A percentile compares a stretch with the other conserved stretches of the same genome.
Evolutionary conservation across 306 rosid species (phyloP).

Genomic region (Pyrus communis): DNA sequence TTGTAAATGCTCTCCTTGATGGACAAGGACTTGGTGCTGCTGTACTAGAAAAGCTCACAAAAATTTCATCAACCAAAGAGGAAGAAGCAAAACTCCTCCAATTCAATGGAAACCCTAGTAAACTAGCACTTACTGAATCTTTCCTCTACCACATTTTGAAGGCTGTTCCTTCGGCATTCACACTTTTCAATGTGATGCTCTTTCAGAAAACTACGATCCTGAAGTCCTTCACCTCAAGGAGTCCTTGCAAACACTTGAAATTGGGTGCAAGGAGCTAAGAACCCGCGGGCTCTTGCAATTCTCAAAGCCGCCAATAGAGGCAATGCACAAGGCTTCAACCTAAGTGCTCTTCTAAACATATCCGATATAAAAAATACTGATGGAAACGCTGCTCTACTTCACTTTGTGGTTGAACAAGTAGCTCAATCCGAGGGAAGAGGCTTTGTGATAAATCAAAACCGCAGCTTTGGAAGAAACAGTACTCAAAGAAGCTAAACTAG

Average conservation of each 20-base stretch:
- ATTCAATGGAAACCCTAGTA: constrained; percentile 52
- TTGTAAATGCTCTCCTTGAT: constrained; percentile 54
- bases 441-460: constrained; percentile 20
- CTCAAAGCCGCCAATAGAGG: constrained; percentile 70
- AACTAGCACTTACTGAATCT: constrained; percentile 71
- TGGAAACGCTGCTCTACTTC: constrained; percentile 70
- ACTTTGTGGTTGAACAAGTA: constrained; percentile 75
- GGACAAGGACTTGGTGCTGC: constrained; percentile 62
- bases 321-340: constrained; percentile 71
- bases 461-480: constrained; percentile 2
- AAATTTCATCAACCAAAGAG: constrained; percentile 63
- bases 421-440: constrained; percentile 61
- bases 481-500: not conserved
- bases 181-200: constrained; percentile 59
- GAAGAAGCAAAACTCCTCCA: constrained; percentile 53
- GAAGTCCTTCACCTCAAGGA: constrained; percentile 56
- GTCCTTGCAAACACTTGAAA: constrained; percentile 46
- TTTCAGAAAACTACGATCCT: constrained; percentile 55
- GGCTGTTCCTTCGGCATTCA: constrained; percentile 65
- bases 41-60: constrained; percentile 70
- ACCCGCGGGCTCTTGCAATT: constrained; percentile 59
- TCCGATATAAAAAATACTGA: constrained; percentile 70
- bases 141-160: constrained; percentile 61
- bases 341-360: constrained; percentile 57
- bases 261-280: constrained; percentile 63